Percentiles rank a stretch among this genome's conserved stretches.
phyloP scores from a whole-genome alignment of 1,284 basidiomycete species.

The Sanghuangporus weigelae region DNA sequence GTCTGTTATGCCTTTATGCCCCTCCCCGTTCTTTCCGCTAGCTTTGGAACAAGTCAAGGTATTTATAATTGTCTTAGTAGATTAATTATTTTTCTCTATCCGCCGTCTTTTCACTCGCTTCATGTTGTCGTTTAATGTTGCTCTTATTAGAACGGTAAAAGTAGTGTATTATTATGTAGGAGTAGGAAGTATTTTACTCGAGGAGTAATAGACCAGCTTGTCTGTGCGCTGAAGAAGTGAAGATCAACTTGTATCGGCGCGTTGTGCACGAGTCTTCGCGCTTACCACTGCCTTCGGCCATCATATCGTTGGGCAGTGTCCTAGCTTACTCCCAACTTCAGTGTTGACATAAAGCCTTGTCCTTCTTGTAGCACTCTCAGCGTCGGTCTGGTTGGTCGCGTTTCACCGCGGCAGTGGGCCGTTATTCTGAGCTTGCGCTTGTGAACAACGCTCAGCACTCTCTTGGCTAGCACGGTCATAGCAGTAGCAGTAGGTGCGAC shows the following conservation, averaged over 20 bases:
- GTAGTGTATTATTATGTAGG: neutral
- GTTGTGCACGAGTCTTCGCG: neutral
- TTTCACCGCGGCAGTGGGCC: neutral
- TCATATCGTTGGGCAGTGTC: neutral
- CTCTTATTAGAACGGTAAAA: neutral
- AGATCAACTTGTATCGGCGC: neutral
- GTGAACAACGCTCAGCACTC: neutral
- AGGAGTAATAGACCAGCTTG: neutral
- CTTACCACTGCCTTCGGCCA: neutral
- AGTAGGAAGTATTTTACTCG: too few relatives aligned
- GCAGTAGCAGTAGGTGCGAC: neutral
- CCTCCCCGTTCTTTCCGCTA: neutral
- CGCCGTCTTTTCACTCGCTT: neutral
- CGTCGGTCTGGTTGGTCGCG: too few relatives aligned
- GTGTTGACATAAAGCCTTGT: too few relatives aligned
- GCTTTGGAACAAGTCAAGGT: neutral
- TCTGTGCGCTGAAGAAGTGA: neutral
- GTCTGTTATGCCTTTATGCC: conserved; percentile 3
- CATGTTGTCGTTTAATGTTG: too few relatives aligned
- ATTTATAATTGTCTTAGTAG: neutral
- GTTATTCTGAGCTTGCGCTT: neutral
- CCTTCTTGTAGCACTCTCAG: too few relatives aligned
- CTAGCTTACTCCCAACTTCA: neutral
- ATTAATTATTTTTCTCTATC: neutral
- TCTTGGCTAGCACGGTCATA: neutral